Evolutionary conservation across 2,329 filamentous ascomycete species (phyloP).

Genomic region (Colletotrichum trifolii): DNA sequence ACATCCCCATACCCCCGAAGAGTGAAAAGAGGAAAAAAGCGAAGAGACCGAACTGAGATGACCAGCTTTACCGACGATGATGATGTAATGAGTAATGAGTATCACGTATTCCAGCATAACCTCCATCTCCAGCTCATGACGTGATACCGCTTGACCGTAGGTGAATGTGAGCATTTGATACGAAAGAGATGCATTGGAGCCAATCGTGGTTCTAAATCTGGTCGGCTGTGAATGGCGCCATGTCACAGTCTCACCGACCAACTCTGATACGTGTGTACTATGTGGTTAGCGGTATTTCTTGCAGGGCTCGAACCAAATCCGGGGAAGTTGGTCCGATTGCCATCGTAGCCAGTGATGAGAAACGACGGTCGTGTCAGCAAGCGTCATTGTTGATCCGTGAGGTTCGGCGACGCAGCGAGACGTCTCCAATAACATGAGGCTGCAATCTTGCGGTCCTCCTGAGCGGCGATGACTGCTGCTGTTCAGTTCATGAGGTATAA

Average conservation of each 20-base stretch:
- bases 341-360: background rate
- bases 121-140: too few species aligned
- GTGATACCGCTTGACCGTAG: too few species aligned
- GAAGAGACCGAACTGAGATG: conserved; percentile 15
- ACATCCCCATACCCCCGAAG: conserved; percentile 6
- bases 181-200: too few species aligned
- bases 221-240: too few species aligned
- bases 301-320: too few species aligned
- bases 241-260: too few species aligned
- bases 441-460: background rate
- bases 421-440: background rate
- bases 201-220: too few species aligned
- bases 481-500: background rate
- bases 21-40: conserved; percentile 10
- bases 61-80: conserved; percentile 1
- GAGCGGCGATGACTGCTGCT: background rate
- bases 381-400: background rate
- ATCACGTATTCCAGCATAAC: too few species aligned
- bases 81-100: background rate
- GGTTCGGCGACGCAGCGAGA: background rate
- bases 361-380: background rate
- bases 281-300: too few species aligned
- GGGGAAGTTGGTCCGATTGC: too few species aligned
- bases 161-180: too few species aligned
- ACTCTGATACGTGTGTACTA: too few species aligned